phyloP scores from a whole-genome alignment of 2,329 filamentous ascomycete genomes.

The Phialophora tarda region DNA sequence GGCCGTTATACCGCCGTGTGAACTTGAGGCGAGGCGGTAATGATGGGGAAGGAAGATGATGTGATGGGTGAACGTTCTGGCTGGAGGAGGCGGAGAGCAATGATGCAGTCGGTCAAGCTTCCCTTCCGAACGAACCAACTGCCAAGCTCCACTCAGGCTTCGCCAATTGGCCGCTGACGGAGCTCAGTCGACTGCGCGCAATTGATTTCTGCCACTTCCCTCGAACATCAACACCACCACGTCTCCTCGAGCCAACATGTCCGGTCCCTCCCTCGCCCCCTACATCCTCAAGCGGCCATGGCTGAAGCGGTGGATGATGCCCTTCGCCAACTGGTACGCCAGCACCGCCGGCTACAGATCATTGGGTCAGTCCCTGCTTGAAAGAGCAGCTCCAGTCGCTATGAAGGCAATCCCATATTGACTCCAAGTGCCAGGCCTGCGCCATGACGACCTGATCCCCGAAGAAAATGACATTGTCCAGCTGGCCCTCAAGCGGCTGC shows the following conservation, averaged over 20 bases:
- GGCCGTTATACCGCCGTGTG: not conserved
- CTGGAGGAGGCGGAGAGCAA: constrained; percentile 24
- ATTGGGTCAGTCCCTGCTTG: constrained; percentile 68
- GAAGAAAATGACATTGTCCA: constrained; percentile 90
- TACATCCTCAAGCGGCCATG: constrained; percentile 84
- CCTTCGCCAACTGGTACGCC: constrained; percentile 85
- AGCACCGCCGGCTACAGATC: constrained; percentile 90
- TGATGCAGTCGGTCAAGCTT: constrained; percentile 26
- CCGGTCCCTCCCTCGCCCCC: constrained; percentile 72
- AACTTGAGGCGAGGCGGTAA: not conserved
- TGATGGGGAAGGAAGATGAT: constrained; percentile 14
- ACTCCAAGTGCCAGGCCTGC: constrained; percentile 50
- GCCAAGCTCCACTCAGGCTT: constrained; percentile 11
- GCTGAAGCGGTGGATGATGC: constrained; percentile 78
- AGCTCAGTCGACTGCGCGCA: constrained; percentile 12
- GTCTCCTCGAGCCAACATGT: constrained; percentile 61
- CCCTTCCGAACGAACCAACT: constrained; percentile 16
- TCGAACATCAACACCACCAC: not conserved
- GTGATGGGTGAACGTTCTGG: constrained; percentile 15
- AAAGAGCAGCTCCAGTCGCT: constrained; percentile 10
- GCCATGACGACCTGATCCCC: constrained; percentile 91
- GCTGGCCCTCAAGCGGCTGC: constrained; percentile 86
- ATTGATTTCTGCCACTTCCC: constrained; percentile 9
- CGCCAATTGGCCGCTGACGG: not conserved
- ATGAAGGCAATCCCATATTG: not conserved